These are phyloP conservation scores for Radiomyces spectabilis DNA, from an alignment of 192 early-diverging fungal species.

Conservation along the genomic window DNA sequence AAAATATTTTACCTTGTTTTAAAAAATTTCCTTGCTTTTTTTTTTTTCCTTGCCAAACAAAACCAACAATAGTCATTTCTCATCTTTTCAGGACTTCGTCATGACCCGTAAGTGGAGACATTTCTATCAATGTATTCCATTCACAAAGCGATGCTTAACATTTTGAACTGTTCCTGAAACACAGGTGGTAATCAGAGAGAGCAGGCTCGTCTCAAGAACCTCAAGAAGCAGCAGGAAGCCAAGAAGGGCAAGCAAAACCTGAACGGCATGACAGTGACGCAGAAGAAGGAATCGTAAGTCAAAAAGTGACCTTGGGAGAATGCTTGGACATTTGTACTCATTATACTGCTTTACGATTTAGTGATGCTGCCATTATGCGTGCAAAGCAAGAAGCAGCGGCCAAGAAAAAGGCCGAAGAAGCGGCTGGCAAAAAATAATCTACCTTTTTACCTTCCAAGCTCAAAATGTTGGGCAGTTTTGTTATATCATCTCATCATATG, in stretches of 20 bases:
- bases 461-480: too few species aligned
- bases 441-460: neutral
- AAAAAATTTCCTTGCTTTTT: too few species aligned
- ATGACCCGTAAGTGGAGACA: too few species aligned
- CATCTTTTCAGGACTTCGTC: too few species aligned
- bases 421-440: slow-evolving; percentile 3
- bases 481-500: neutral
- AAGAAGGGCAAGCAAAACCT: slow-evolving; percentile 21
- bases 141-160: too few species aligned
- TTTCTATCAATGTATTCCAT: too few species aligned
- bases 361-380: slow-evolving; percentile 48
- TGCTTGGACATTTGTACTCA: too few species aligned
- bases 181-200: slow-evolving; percentile 49
- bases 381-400: slow-evolving; percentile 35
- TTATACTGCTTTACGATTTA: slow-evolving; percentile 3
- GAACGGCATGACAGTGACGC: slow-evolving; percentile 23
- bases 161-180: too few species aligned
- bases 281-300: slow-evolving; percentile 39
- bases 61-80: too few species aligned
- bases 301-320: neutral
- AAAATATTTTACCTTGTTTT: too few species aligned
- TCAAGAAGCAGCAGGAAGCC: slow-evolving; percentile 31
- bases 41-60: too few species aligned
- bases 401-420: slow-evolving; percentile 18
- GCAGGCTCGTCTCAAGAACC: slow-evolving; percentile 37